phyloP scores from a whole-genome alignment of 306 rosid species.

The Begonia peltatifolia region DNA sequence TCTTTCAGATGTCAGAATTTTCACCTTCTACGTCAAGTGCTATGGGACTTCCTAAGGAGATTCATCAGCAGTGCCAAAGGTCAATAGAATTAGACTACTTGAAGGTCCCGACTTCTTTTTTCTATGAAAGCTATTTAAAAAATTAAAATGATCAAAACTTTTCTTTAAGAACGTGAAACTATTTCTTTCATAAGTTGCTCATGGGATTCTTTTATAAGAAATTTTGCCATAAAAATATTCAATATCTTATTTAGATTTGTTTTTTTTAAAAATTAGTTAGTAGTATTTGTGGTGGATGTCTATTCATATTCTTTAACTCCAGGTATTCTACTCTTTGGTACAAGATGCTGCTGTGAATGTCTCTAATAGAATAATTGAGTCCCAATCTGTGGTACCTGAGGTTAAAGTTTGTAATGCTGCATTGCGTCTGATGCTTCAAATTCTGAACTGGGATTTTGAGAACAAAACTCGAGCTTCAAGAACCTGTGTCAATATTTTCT shows the following conservation, averaged over 20 bases:
- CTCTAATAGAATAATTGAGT: conserved; percentile 60
- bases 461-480: conserved; percentile 26
- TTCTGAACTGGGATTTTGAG: conserved; percentile 85
- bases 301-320: conserved; percentile 1
- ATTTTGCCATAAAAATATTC: no score
- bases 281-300: no score
- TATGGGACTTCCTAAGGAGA: conserved; percentile 94
- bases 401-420: conserved; percentile 77
- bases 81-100: conserved; percentile 62
- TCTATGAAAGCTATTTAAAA: background rate
- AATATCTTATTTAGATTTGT: background rate
- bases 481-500: conserved; percentile 34
- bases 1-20: conserved; percentile 77
- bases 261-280: background rate
- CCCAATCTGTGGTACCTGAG: conserved; percentile 58
- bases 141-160: conserved; percentile 2
- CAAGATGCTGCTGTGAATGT: conserved; percentile 78
- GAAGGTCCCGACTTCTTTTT: conserved; percentile 38
- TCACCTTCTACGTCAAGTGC: conserved; percentile 89
- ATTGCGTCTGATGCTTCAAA: conserved; percentile 83
- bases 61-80: conserved; percentile 87
- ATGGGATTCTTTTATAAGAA: no score
- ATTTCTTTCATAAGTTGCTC: background rate
- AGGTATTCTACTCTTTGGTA: conserved; percentile 81
- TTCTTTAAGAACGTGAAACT: conserved; percentile 7